Evolutionary conservation across 2,329 filamentous ascomycete species (phyloP), one percentile per base, ranked within the genome.

Genomic region (Apiospora saccharicola): DNA sequence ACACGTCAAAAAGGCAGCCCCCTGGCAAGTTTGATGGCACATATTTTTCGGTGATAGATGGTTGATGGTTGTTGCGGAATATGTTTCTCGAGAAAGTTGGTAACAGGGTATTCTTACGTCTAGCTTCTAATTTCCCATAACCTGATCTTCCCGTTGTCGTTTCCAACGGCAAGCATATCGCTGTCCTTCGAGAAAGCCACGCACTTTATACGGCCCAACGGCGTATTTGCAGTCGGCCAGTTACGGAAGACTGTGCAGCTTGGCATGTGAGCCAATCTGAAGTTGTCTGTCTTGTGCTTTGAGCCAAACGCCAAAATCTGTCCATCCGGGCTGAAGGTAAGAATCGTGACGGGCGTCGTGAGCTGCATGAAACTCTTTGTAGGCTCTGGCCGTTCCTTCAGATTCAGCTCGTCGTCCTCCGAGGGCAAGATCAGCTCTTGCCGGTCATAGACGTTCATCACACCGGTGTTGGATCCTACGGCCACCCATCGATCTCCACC

Each of bases 181-280:
- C 90, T 93, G 74, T 87, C 86, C 7, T 85, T 86, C 26, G 89
- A 88, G 80, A 94, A 93, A 3, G 93, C 91, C 73, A 95, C 89
- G 0, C 90, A 87, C 2, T 94, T 93, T 75, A 98, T 91, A 73
- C 94, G 88, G 0, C 96, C 96, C 74, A 99, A 83, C 0, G 95
- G 95, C 72, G 96, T 99, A 81, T 93, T 92, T 75, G 91, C 90
- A 71, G 96, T 99, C 34, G 96, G 96, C 96, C 96, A 99, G 83
- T 99, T 99, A 78, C 92, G 91, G 87, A 96, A 99, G 26, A 98
- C 94, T 1, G 95, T 98, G 82, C 95, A 98, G 76, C 90, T 95
- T 0, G 96, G 95, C 76, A 99, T 84, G 82, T 99, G 96, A 44
- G 96, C 94, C 75, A 99, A 84, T 78, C 93, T 89, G 81, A 99